Conservation (phyloP, 352 stramenopile genomes). For the Phytopythium delawarense region DNA sequence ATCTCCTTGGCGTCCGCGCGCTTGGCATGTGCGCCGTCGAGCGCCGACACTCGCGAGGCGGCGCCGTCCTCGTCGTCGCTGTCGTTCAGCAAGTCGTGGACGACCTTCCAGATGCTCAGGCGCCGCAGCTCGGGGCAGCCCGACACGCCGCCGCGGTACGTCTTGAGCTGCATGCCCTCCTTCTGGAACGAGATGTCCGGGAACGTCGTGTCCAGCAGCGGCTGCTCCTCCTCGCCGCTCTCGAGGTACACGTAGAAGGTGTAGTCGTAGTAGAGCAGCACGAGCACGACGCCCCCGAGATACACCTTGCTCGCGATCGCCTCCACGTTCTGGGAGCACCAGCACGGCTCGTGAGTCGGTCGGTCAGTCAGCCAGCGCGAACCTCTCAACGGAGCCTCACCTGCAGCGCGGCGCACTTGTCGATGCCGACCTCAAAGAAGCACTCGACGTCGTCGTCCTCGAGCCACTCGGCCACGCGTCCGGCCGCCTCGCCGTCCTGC, state of each 20-base stretch:
- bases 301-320: slow-evolving; percentile 94
- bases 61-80: slow-evolving; percentile 32
- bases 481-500: slow-evolving; percentile 42
- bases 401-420: slow-evolving; percentile 59
- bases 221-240: slow-evolving; percentile 86
- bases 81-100: slow-evolving; percentile 56
- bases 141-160: slow-evolving; percentile 64
- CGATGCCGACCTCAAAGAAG: slow-evolving; percentile 91
- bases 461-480: slow-evolving; percentile 78
- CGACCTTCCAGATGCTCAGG: slow-evolving; percentile 78
- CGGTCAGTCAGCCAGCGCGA: background rate
- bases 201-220: slow-evolving; percentile 92
- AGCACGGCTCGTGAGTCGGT: background rate
- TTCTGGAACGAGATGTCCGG: slow-evolving; percentile 90
- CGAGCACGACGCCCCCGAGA: slow-evolving; percentile 87
- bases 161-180: slow-evolving; percentile 80
- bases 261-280: slow-evolving; percentile 91
- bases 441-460: slow-evolving; percentile 86
- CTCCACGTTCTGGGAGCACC: slow-evolving; percentile 73
- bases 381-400: slow-evolving; percentile 13
- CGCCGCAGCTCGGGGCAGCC: slow-evolving; percentile 65
- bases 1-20: slow-evolving; percentile 49
- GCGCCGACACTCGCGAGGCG: background rate
- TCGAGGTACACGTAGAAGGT: slow-evolving; percentile 91
- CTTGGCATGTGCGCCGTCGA: slow-evolving; percentile 7